These are phyloP conservation scores for Coffea canephora DNA, from an alignment of 257 asterid genomes.

Conservation along the genomic window DNA sequence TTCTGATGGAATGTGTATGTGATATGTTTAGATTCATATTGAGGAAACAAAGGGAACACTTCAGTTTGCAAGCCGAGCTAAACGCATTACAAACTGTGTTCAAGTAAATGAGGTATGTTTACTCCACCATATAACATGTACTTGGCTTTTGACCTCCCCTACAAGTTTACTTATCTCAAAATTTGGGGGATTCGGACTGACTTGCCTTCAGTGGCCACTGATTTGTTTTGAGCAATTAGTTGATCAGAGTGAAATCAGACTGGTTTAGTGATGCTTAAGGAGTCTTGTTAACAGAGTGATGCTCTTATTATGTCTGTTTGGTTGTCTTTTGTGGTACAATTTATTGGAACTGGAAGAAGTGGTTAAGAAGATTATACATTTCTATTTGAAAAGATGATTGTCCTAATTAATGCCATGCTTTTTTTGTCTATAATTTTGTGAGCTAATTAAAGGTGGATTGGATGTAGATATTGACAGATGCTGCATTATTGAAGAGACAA, in stretches of 20 bases:
- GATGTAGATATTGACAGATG: slow-evolving; percentile 86
- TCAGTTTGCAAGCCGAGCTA: slow-evolving; percentile 97
- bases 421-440: slow-evolving; percentile 7
- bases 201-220: neutral
- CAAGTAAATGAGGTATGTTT: slow-evolving; percentile 95
- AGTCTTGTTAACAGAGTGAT: neutral
- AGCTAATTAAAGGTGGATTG: slow-evolving; percentile 21
- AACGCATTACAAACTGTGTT: slow-evolving; percentile 92
- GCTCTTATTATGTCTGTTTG: neutral
- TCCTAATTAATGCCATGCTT: slow-evolving; percentile 6
- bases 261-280: neutral
- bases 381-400: neutral
- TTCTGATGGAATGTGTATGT: slow-evolving; percentile 10
- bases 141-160: slow-evolving; percentile 5
- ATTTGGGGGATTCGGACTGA: neutral
- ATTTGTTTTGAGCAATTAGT: neutral
- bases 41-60: slow-evolving; percentile 98
- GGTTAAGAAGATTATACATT: neutral
- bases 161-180: neutral
- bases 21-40: slow-evolving; percentile 56
- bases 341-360: neutral
- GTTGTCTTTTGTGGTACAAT: neutral
- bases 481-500: slow-evolving; percentile 88
- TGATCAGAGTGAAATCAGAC: neutral
- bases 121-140: slow-evolving; percentile 3